Evolutionary conservation across 1,284 basidiomycete species (phyloP), one percentile per base, ranked within the genome.

Genomic region (Irpex sp.): DNA sequence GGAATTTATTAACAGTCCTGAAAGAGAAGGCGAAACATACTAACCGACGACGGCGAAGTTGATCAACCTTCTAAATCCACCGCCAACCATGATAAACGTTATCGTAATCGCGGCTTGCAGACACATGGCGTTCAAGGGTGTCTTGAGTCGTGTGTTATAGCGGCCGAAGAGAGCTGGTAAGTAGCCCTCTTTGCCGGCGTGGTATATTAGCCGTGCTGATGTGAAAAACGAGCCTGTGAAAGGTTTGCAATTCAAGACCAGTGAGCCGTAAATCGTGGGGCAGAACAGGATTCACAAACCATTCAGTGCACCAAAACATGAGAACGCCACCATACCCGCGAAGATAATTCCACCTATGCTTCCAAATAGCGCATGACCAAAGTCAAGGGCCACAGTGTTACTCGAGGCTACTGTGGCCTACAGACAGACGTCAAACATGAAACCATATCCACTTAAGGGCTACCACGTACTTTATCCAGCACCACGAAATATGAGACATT

Each of bases 381-480:
- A 99, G 75, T 99, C 97, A 65, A 97, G 81, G 0, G 95, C 96
- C 17, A 98, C 94, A 0, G 96, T 98, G 68, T 98, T 98, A 66
- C 91, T 93, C 53, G 82, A 75, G n/a, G 82, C 84, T 13, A 93
- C 90, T 6, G 82, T 85, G 43, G 71, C 77, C 87, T 89, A 43
- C 5, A 43, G 39, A 43, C 0, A 2, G 8, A 26, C 4, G 26
- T 9, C 39, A 36, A 35, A 26, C 37, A 13, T 47, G 49, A 33
- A 43, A 55, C 19, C 46, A 19, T 35, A 49, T 60, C n/a, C 43
- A 11, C 6, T 33, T 17, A 4, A 17, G 11, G n/a, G 2, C 19
- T 15, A 37, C 2, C 76, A 33, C 78, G 68, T 63, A 85, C 85
- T 73, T 90, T 90, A 67, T 95, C 90, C n/a, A 99, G 82, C 1